These are phyloP conservation scores for Chrysosphaeria jannelii DNA, from an alignment of 2,329 filamentous ascomycete species.

Conservation along the genomic window DNA sequence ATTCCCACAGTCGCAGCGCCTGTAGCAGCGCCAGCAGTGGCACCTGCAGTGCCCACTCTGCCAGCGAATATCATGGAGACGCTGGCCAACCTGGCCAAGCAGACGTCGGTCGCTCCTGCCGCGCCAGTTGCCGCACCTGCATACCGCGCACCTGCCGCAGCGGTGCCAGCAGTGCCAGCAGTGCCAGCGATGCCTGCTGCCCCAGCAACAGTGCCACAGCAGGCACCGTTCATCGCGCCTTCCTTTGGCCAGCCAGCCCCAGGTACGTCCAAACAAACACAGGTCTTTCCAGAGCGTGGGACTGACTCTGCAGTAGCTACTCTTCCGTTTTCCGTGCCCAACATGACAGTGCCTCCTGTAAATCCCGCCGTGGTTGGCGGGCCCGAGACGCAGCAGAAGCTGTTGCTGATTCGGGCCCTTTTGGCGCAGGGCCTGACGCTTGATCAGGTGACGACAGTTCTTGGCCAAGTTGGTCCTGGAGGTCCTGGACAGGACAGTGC, in stretches of 20 bases:
- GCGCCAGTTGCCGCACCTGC: slow-evolving; percentile 5
- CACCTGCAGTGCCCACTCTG: slow-evolving; percentile 13
- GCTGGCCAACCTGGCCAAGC: slow-evolving; percentile 51
- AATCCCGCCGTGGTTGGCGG: no score
- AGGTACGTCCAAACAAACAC: no score
- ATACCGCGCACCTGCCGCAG: slow-evolving; percentile 14
- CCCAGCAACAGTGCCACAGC: slow-evolving; percentile 7
- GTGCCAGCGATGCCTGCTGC: not conserved
- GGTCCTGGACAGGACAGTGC: slow-evolving; percentile 3
- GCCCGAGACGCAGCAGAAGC: slow-evolving; percentile 35
- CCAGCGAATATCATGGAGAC: slow-evolving; percentile 38
- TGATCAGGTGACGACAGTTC: slow-evolving; percentile 38
- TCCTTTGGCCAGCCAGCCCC: slow-evolving; percentile 6
- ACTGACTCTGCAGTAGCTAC: slow-evolving; percentile 7
- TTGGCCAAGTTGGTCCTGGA: slow-evolving; percentile 20
- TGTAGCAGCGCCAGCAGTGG: not conserved
- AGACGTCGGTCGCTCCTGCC: slow-evolving; percentile 22
- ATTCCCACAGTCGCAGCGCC: slow-evolving; percentile 5
- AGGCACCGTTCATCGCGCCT: slow-evolving; percentile 4
- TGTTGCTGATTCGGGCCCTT: slow-evolving; percentile 45
- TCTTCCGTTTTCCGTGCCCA: slow-evolving; percentile 1
- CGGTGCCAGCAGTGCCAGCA: no score
- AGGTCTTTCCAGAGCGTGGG: no score
- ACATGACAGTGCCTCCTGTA: slow-evolving; percentile 1
- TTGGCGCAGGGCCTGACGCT: slow-evolving; percentile 45